These are phyloP conservation scores for Peziza echinospora DNA, from an alignment of 495 filamentous ascomycete genomes.

Conservation along the genomic window DNA sequence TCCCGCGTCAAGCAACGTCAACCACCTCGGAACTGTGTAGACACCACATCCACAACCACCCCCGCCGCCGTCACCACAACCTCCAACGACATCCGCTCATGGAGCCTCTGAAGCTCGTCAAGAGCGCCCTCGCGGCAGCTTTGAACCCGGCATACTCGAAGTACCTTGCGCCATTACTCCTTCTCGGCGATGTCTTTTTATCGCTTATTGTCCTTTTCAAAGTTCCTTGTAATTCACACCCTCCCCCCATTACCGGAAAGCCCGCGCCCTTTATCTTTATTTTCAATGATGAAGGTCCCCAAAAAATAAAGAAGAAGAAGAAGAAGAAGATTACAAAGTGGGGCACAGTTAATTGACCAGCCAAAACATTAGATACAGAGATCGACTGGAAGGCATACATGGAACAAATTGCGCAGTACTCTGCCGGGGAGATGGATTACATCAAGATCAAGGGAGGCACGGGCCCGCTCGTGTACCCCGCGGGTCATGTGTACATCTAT, in stretches of 20 bases:
- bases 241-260: too few relatives aligned
- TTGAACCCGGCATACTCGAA: slow-evolving; percentile 3
- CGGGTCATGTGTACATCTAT: slow-evolving; percentile 82
- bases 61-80: too few relatives aligned
- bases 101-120: background rate
- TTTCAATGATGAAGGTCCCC: background rate
- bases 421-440: slow-evolving; percentile 75
- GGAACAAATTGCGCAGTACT: slow-evolving; percentile 64
- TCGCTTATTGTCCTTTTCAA: slow-evolving; percentile 59
- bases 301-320: too few relatives aligned
- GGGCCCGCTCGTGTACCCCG: slow-evolving; percentile 84
- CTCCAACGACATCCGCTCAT: too few relatives aligned
- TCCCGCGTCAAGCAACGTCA: too few relatives aligned
- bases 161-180: slow-evolving; percentile 30
- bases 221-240: slow-evolving; percentile 49
- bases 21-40: too few relatives aligned
- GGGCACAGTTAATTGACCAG: background rate
- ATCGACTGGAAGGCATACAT: slow-evolving; percentile 97
- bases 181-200: slow-evolving; percentile 57
- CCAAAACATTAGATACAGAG: slow-evolving; percentile 55
- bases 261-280: background rate
- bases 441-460: slow-evolving; percentile 66
- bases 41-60: too few relatives aligned
- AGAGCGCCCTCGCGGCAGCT: background rate
- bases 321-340: too few relatives aligned